Base-by-base conservation (phyloP, 345 rosid species). In the Microcos paniculata region DNA sequence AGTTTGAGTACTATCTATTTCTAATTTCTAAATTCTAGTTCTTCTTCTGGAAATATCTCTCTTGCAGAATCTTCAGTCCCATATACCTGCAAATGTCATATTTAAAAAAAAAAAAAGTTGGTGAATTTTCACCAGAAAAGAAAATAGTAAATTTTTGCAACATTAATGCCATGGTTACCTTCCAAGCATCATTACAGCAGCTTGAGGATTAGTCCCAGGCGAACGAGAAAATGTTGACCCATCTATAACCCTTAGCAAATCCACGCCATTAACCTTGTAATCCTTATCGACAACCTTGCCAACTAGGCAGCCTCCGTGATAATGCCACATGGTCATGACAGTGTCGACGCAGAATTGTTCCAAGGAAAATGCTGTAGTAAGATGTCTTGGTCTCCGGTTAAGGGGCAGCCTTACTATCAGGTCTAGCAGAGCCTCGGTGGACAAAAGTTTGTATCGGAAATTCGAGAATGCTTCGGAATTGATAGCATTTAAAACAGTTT, bases 121-220 rank as follows among this genome's bases (percentile, higher is more conserved):
- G 4, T 30, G 11, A n/a, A n/a, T n/a, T 55, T 53, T n/a, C 14
- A 53, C 56, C 3, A n/a, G 12, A 52, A 35, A 10, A 55, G 21
- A 18, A 10, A 8, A 19, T 21, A 49, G 24, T 26, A 19, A 21
- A 46, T 4, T 13, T 16, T 33, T 6, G 5, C 10, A 12, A 46
- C 8, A 19, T 30, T 38, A 4, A 16, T 4, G 61, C 12, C 21
- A 24, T 72, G 19, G 33, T 55, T 85, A 91, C 94, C 97, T 90
- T 87, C 97, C 94, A 9, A 91, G 91, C 94, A 91, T 91, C 96
- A 91, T 91, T 21, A 88, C 83, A 14, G 96, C 90, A 33, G 96
- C 92, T 81, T 91, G 96, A 62, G 92, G 96, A 64, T 90, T 90
- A 26, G 96, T 90, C 28, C 96, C 92, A 0, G 96, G 94, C 0